Evolutionary conservation across 163 green algal genomes (phyloP).

Genomic region (Chlamydomonas reinhardtii): DNA sequence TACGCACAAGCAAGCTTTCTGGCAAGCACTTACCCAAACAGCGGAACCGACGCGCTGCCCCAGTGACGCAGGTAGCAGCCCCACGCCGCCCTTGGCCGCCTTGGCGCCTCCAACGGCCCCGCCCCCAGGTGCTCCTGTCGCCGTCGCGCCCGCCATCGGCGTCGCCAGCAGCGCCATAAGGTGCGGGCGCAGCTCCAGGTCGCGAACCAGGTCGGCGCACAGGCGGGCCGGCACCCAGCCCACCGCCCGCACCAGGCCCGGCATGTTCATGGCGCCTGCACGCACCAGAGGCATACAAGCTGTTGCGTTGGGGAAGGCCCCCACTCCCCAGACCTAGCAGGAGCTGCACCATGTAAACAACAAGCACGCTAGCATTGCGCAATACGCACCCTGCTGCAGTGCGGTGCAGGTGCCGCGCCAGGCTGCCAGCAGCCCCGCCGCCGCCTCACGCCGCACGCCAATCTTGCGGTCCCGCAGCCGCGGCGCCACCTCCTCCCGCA

Average conservation of each 20-base stretch:
- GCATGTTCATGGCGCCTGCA: conserved; percentile 38
- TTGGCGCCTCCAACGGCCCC: background rate
- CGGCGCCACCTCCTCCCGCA: conserved; percentile 55
- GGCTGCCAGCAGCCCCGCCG: conserved; percentile 55
- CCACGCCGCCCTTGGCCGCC: background rate
- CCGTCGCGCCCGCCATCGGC: conserved; percentile 33
- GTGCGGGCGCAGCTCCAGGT: conserved; percentile 53
- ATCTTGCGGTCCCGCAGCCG: conserved; percentile 82
- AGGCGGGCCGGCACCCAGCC: conserved; percentile 61
- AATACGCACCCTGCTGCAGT: conserved; percentile 6
- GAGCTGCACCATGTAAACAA: no score
- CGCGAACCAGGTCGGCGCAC: conserved; percentile 22
- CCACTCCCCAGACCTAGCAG: no score
- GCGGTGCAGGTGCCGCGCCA: conserved; percentile 55
- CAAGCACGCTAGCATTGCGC: background rate
- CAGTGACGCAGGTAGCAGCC: conserved; percentile 17
- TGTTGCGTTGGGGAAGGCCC: no score
- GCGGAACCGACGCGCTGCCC: conserved; percentile 19
- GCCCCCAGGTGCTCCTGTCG: no score
- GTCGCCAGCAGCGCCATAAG: conserved; percentile 42
- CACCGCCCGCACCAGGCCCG: conserved; percentile 21
- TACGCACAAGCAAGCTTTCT: no score
- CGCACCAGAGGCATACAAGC: no score
- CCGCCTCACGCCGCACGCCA: conserved; percentile 69
- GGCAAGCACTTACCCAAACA: conserved; percentile 17